These are phyloP conservation scores for Saturnispora hagleri DNA, from an alignment of 805 yeast genomes.

Conservation along the genomic window DNA sequence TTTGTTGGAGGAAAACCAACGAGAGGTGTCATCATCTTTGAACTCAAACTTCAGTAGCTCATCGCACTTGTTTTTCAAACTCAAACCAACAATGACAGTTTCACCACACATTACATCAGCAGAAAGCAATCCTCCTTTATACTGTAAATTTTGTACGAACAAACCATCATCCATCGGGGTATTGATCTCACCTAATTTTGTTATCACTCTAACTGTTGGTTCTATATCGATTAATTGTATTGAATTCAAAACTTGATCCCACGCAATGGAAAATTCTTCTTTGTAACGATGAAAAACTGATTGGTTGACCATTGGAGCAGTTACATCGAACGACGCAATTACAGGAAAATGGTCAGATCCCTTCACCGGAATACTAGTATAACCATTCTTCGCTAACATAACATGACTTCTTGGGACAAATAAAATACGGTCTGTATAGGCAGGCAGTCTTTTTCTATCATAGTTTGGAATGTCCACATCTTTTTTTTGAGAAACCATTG, in stretches of 20 bases:
- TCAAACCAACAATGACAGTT: slow-evolving; percentile 13
- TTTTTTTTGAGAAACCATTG: neutral
- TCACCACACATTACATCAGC: slow-evolving; percentile 10
- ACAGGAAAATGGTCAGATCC: slow-evolving; percentile 55
- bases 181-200: slow-evolving; percentile 1
- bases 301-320: slow-evolving; percentile 30
- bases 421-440: slow-evolving; percentile 52
- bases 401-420: slow-evolving; percentile 23
- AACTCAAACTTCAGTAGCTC: slow-evolving; percentile 32
- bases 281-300: slow-evolving; percentile 28
- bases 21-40: slow-evolving; percentile 22
- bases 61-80: slow-evolving; percentile 29
- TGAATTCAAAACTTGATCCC: slow-evolving; percentile 17
- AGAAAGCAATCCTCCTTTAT: neutral
- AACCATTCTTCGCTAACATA: slow-evolving; percentile 12
- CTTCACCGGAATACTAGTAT: slow-evolving; percentile 18
- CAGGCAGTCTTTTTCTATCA: slow-evolving; percentile 37
- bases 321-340: slow-evolving; percentile 27
- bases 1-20: slow-evolving; percentile 15
- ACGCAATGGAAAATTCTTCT: slow-evolving; percentile 26
- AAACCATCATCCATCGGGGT: neutral
- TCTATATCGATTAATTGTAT: slow-evolving; percentile 34
- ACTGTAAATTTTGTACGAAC: neutral
- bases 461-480: slow-evolving; percentile 9
- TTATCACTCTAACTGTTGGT: neutral